Evolutionary conservation across 768 basidiomycete species (phyloP).

Genomic region (Lyophyllum shimeji): DNA sequence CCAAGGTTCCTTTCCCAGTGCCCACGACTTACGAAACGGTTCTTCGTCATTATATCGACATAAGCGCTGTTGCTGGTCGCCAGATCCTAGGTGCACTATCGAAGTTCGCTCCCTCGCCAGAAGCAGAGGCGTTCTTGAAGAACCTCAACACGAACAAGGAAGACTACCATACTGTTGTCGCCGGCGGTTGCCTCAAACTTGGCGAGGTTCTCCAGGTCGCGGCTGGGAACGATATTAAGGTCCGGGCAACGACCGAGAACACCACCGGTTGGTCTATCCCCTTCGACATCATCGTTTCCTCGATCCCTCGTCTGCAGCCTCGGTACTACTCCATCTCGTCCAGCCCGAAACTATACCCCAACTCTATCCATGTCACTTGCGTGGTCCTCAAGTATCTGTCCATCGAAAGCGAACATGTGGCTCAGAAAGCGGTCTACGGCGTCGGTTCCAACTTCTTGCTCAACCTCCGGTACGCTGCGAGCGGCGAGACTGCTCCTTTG

Average conservation of each 20-base stretch:
- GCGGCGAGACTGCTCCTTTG: conserved; percentile 53
- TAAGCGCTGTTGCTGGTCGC: conserved; percentile 91
- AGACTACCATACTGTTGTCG: conserved; percentile 74
- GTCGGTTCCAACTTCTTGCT: conserved; percentile 94
- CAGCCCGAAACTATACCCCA: conserved; percentile 89
- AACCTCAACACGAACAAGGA: conserved; percentile 87
- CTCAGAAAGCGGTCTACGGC: conserved; percentile 76
- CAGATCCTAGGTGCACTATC: conserved; percentile 87
- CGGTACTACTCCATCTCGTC: conserved; percentile 99
- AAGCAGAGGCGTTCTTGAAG: conserved; percentile 72
- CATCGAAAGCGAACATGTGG: conserved; percentile 47
- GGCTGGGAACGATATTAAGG: conserved; percentile 71
- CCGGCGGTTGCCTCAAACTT: conserved; percentile 83
- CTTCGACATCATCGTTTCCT: conserved; percentile 95
- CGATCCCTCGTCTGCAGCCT: conserved; percentile 91
- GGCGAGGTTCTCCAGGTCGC: conserved; percentile 92
- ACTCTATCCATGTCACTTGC: conserved; percentile 88
- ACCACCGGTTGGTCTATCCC: conserved; percentile 90
- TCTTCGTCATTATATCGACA: conserved; percentile 95
- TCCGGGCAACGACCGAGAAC: conserved; percentile 61
- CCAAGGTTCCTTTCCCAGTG: conserved; percentile 98
- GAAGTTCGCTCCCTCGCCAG: conserved; percentile 82
- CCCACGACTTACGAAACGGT: conserved; percentile 94
- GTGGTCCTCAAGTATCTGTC: conserved; percentile 95
- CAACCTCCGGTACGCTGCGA: conserved; percentile 81